Evolutionary conservation across 768 basidiomycete genomes (phyloP), one percentile per base, ranked within the genome.

Genomic region (Jaapia argillacea): DNA sequence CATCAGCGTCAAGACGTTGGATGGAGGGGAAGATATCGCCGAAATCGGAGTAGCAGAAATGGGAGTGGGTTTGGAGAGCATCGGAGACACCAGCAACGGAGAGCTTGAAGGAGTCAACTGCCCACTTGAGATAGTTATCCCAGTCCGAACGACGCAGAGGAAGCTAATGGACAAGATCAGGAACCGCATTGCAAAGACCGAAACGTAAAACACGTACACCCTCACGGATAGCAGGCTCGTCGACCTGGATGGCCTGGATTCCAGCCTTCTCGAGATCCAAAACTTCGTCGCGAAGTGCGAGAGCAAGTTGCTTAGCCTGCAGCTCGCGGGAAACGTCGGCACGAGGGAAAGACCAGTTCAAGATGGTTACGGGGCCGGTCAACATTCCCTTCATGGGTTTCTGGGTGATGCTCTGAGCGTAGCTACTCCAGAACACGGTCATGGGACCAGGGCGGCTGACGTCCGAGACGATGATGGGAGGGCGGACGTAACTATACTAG

Each of bases 261-360:
- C 90, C 90, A 49, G 90, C 96, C 63, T 84, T 84, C 71, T 93
- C 90, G 56, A 98, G 87, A 70, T 99, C 96, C 52, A 91, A 53
- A 50, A 99, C 96, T 65, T 99, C 96, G 59, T 98, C 96, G 53
- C 96, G 92, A 60, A 99, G 89, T 44, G 96, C 85, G 51, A 99
- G 78, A 44, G 96, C 96, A 52, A 99, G 80, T 65, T 99, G 96
- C 74, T 93, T 91, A 62, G 91, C 92, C 71, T 99, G 96, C 51
- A 93, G 65, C 69, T 98, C 94, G 61, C 89, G 88, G 43, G 85
- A 79, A 53, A 98, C 85, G 61, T 99, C 96, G 52, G 90, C 90
- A 65, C 96, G 94, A 58, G 96, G 96, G 93, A 99, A 99, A 25
- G 96, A 98, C 96, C 96, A 99, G 77, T 98, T 98, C 67, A 98